phyloP scores from a whole-genome alignment of 2,329 filamentous ascomycete genomes.

The Trichoderma sp. region DNA sequence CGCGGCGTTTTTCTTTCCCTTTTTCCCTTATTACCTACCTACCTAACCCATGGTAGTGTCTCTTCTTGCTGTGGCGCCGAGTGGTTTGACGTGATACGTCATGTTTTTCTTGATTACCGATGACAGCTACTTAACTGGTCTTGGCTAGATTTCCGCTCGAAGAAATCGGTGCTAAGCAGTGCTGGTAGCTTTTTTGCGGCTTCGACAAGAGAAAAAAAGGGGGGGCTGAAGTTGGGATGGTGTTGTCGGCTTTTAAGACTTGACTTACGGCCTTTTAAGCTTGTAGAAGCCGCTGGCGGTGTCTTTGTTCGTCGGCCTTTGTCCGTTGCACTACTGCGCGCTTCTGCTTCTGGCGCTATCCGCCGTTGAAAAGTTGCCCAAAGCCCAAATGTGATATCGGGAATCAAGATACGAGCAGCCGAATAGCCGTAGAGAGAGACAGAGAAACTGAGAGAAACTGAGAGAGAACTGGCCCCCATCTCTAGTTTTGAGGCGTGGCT shows the following conservation, averaged over 20 bases:
- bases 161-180: neutral
- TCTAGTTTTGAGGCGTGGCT: neutral
- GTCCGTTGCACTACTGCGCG: neutral
- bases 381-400: neutral
- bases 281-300: neutral
- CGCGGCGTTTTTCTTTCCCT: neutral
- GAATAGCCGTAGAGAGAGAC: neutral
- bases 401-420: neutral
- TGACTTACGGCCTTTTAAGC: too few species aligned
- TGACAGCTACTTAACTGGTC: slow-evolving; percentile 5
- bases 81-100: neutral
- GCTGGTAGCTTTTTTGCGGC: neutral
- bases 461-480: neutral
- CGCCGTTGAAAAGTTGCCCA: neutral
- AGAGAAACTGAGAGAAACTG: neutral
- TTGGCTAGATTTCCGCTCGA: slow-evolving; percentile 1
- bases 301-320: neutral
- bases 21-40: neutral
- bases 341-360: neutral
- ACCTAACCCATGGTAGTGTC: neutral
- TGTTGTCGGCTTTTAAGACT: neutral
- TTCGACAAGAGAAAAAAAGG: neutral
- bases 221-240: neutral
- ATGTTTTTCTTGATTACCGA: neutral
- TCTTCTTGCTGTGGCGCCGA: neutral